Conservation (phyloP, 495 filamentous ascomycete species). For the Neurospora sp. region DNA sequence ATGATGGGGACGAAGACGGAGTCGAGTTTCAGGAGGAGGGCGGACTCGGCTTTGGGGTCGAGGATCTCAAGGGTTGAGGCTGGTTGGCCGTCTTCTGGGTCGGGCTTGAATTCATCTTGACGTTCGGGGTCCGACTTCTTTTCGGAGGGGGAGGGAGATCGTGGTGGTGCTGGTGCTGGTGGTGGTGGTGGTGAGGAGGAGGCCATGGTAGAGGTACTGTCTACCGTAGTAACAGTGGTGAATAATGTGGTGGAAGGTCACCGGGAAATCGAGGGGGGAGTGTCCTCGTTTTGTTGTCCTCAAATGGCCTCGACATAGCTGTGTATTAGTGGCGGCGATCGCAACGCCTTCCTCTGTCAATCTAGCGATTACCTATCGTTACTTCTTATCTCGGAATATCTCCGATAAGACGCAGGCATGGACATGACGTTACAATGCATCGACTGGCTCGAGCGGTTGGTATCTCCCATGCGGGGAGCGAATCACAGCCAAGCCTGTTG, state of each 20-base stretch:
- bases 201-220: neutral
- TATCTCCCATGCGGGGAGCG: neutral
- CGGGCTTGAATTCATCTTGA: neutral
- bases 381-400: neutral
- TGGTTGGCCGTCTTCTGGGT: neutral
- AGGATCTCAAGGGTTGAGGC: slow-evolving; percentile 12
- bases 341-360: neutral
- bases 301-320: neutral
- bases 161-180: neutral
- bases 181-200: neutral
- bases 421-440: neutral
- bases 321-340: neutral
- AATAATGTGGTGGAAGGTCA: neutral
- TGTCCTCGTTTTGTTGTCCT: neutral
- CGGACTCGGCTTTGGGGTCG: slow-evolving; percentile 43
- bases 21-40: slow-evolving; percentile 43
- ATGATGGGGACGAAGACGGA: slow-evolving; percentile 40
- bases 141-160: neutral
- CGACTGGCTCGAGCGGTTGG: neutral
- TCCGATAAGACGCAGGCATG: neutral
- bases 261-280: neutral
- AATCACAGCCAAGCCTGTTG: neutral
- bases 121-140: neutral
- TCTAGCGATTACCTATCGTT: neutral
- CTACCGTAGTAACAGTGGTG: neutral